Conservation (phyloP, 805 yeast genomes). For the Yarrowia sp. region DNA sequence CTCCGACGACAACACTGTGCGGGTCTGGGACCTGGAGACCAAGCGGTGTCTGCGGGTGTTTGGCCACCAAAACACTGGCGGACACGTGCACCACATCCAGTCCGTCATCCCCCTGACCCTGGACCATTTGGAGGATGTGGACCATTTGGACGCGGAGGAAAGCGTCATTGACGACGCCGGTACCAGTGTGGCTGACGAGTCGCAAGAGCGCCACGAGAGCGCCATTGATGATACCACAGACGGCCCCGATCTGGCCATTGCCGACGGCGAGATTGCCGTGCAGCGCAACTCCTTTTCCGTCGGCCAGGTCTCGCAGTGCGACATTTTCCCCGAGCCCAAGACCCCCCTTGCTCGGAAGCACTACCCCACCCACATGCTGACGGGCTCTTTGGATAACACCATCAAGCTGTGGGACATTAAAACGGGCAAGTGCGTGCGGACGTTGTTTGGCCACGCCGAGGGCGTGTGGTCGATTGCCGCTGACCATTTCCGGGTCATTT, state of each 20-base stretch:
- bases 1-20: slow-evolving; percentile 84
- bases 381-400: slow-evolving; percentile 89
- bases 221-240: not conserved
- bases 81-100: slow-evolving; percentile 94
- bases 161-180: slow-evolving; percentile 24
- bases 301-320: not conserved
- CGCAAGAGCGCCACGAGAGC: not conserved
- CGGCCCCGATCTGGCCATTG: not conserved
- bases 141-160: slow-evolving; percentile 22
- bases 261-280: slow-evolving; percentile 1
- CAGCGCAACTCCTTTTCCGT: slow-evolving; percentile 13
- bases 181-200: not conserved
- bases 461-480: slow-evolving; percentile 98
- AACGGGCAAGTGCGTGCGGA: slow-evolving; percentile 83
- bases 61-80: slow-evolving; percentile 51
- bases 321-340: slow-evolving; percentile 17
- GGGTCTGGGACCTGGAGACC: slow-evolving; percentile 89
- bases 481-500: slow-evolving; percentile 88
- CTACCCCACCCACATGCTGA: slow-evolving; percentile 74
- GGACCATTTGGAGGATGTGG: slow-evolving; percentile 26
- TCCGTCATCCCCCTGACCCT: slow-evolving; percentile 81
- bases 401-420: slow-evolving; percentile 87
- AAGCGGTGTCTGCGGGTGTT: slow-evolving; percentile 76
- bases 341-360: not conserved
- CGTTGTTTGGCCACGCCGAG: slow-evolving; percentile 96